Percentiles rank a stretch among this genome's conserved stretches.
Conservation (phyloP, 1,284 basidiomycete genomes). For the Chalciporus sp. region DNA sequence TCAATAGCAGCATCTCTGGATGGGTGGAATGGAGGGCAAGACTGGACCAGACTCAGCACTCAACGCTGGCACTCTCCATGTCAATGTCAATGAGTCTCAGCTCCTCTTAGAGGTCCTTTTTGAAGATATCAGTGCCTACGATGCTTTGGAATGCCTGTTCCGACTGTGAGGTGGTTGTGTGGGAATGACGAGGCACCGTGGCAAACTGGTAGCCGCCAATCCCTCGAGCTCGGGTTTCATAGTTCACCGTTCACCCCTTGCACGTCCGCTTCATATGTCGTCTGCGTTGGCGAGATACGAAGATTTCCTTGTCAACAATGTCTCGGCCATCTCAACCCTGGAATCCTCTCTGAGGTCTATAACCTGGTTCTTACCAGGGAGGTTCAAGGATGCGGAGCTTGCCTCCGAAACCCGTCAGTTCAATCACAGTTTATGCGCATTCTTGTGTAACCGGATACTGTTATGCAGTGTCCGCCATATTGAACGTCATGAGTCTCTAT, state of each 20-base stretch:
- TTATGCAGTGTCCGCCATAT: slow-evolving; percentile 62
- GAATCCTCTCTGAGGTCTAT: slow-evolving; percentile 88
- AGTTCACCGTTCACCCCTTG: neutral
- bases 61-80: too few species aligned
- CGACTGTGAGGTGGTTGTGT: too few species aligned
- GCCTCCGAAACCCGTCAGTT: slow-evolving; percentile 88
- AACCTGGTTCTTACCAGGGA: slow-evolving; percentile 93
- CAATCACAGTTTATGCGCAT: slow-evolving; percentile 12
- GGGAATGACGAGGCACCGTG: neutral
- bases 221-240: neutral
- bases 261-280: slow-evolving; percentile 38
- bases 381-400: slow-evolving; percentile 96
- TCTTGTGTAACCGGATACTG: slow-evolving; percentile 19
- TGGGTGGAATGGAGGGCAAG: too few species aligned
- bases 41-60: too few species aligned
- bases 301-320: slow-evolving; percentile 79
- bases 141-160: too few species aligned
- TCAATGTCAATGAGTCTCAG: too few species aligned
- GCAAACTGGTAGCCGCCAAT: neutral
- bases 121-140: too few species aligned
- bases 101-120: too few species aligned
- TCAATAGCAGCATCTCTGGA: too few species aligned
- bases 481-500: slow-evolving; percentile 82
- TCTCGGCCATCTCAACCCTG: slow-evolving; percentile 81
- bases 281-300: slow-evolving; percentile 69